Evolutionary conservation across 1,284 basidiomycete species (phyloP).

Genomic region (Baeospora myosura): DNA sequence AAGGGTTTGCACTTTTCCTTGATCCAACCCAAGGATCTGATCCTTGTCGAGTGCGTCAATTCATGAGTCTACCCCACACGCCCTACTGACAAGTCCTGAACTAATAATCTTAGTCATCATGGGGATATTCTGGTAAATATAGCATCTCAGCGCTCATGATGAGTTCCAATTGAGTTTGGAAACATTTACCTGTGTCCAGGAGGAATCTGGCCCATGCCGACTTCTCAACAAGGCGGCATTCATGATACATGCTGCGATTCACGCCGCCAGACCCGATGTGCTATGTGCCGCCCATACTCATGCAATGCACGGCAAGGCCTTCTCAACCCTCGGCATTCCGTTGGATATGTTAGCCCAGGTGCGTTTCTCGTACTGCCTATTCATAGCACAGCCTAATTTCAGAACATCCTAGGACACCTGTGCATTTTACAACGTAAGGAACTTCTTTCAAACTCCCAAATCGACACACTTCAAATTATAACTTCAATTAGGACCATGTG

Average conservation of each 20-base stretch:
- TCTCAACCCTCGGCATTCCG: slow-evolving; percentile 47
- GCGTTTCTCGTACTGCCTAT: not conserved
- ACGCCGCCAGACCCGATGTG: slow-evolving; percentile 53
- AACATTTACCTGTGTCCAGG: too few relatives aligned
- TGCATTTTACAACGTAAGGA: slow-evolving; percentile 31
- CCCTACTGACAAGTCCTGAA: not conserved
- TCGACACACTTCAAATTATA: not conserved
- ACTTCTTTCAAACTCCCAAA: not conserved
- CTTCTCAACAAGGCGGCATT: slow-evolving; percentile 6
- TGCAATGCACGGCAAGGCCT: slow-evolving; percentile 53
- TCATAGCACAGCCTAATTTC: not conserved
- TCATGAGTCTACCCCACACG: not conserved
- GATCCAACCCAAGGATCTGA: slow-evolving; percentile 4
- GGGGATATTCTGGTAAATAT: not conserved
- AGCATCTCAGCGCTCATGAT: not conserved
- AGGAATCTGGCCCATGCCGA: slow-evolving; percentile 6
- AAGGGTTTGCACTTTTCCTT: slow-evolving; percentile 17
- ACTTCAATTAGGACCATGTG: slow-evolving; percentile 17
- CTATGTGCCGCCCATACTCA: slow-evolving; percentile 60
- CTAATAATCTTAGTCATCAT: not conserved
- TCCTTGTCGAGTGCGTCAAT: slow-evolving; percentile 4
- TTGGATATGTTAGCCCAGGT: slow-evolving; percentile 44
- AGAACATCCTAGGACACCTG: slow-evolving; percentile 33
- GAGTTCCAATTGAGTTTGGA: too few relatives aligned
- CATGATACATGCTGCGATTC: slow-evolving; percentile 38